These are phyloP conservation scores for Citrus mangshanensis DNA, from an alignment of 345 rosid species.

Conservation along the genomic window DNA sequence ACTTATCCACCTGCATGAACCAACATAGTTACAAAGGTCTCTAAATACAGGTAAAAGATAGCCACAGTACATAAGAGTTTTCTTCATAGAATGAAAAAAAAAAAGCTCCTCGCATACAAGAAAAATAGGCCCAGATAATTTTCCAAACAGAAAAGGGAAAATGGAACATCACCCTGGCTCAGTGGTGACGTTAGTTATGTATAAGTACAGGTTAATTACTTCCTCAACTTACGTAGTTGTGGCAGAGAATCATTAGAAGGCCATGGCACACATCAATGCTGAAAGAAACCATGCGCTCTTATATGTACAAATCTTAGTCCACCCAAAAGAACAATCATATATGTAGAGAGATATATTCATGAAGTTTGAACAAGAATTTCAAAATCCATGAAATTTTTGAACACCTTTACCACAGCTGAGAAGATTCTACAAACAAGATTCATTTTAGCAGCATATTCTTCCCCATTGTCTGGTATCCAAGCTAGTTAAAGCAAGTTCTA, in stretches of 20 bases:
- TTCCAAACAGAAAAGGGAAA: background rate
- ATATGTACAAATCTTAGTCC: background rate
- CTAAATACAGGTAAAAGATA: background rate
- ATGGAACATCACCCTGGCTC: background rate
- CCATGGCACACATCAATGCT: background rate
- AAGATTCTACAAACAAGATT: background rate
- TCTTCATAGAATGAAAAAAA: background rate
- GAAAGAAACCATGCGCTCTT: background rate
- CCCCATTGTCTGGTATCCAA: background rate
- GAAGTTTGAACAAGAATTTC: background rate
- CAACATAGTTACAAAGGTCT: conserved; percentile 1
- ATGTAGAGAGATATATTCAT: background rate
- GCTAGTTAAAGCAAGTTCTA: background rate
- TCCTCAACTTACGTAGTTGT: background rate
- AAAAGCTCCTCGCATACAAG: background rate
- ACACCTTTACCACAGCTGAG: background rate
- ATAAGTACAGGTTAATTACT: background rate
- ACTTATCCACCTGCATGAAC: conserved; percentile 78
- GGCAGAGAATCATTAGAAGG: background rate
- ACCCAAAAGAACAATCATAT: background rate
- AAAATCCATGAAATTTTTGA: background rate
- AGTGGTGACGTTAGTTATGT: background rate
- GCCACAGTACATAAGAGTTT: background rate
- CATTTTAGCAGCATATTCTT: background rate
- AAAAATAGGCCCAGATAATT: background rate